These are phyloP conservation scores for Setomelanomma holmii DNA, from an alignment of 2,329 filamentous ascomycete species.

Conservation along the genomic window DNA sequence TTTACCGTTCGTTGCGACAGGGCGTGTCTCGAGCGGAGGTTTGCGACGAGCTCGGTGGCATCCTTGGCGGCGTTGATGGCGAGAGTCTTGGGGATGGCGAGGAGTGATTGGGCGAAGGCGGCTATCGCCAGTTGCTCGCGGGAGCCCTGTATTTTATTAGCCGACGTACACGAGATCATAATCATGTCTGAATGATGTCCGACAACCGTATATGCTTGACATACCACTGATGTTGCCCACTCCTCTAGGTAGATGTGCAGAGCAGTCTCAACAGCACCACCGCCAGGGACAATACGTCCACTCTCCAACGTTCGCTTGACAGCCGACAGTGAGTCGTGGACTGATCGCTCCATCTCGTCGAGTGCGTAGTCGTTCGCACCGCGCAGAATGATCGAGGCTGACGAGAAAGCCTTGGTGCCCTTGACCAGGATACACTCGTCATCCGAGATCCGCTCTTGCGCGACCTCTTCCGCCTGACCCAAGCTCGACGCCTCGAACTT, in stretches of 20 bases:
- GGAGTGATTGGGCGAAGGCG: conserved; percentile 93
- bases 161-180: no score
- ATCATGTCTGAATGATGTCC: neutral
- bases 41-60: conserved; percentile 90
- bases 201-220: conserved; percentile 32
- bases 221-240: conserved; percentile 91
- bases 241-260: conserved; percentile 99
- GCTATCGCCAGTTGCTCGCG: conserved; percentile 97
- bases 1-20: conserved; percentile 81
- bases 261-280: conserved; percentile 97
- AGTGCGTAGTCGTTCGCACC: conserved; percentile 95
- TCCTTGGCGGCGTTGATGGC: conserved; percentile 98
- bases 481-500: conserved; percentile 91
- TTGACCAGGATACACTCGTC: conserved; percentile 98
- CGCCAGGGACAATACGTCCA: conserved; percentile 94
- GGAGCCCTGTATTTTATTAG: conserved; percentile 64
- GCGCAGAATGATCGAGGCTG: conserved; percentile 93
- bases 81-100: conserved; percentile 94
- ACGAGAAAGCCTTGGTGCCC: conserved; percentile 92
- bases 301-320: conserved; percentile 98
- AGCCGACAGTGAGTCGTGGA: conserved; percentile 95
- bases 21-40: conserved; percentile 92
- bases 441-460: conserved; percentile 98
- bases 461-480: conserved; percentile 91
- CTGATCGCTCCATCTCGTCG: conserved; percentile 98